Evolutionary conservation across 306 rosid species (phyloP).

Genomic region (Chamaecrista fasciculata): DNA sequence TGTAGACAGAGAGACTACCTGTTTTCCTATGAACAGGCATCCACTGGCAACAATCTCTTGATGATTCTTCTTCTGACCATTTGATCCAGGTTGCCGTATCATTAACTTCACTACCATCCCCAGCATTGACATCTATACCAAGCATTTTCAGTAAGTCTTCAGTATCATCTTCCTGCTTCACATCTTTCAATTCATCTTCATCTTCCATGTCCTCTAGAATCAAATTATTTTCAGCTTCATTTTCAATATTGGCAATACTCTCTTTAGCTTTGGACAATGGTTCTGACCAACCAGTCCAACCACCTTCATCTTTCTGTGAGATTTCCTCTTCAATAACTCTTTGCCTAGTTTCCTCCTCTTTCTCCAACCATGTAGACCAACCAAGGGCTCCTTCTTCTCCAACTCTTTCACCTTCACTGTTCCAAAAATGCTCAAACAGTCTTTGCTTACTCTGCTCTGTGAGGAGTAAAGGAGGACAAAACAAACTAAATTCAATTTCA

Average conservation of each 20-base stretch:
- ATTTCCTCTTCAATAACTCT: conserved; percentile 57
- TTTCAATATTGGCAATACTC: conserved; percentile 32
- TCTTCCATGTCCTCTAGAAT: conserved; percentile 51
- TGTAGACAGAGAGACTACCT: conserved; percentile 43
- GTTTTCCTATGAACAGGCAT: conserved; percentile 65
- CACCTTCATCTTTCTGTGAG: conserved; percentile 55
- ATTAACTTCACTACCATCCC: conserved; percentile 60
- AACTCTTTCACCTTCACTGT: conserved; percentile 70
- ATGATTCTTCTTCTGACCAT: conserved; percentile 91
- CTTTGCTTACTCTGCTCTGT: conserved; percentile 79
- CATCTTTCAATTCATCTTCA: conserved; percentile 50
- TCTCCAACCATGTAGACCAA: conserved; percentile 94
- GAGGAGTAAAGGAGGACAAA: conserved; percentile 78
- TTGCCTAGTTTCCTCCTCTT: conserved; percentile 91
- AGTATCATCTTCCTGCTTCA: conserved; percentile 64
- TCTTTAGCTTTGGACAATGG: conserved; percentile 52
- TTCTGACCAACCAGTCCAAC: conserved; percentile 99
- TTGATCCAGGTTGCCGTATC: conserved; percentile 72
- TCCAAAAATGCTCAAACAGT: conserved; percentile 89
- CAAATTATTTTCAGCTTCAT: conserved; percentile 36
- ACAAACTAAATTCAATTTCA: conserved; percentile 88
- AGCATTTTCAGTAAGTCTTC: conserved; percentile 79
- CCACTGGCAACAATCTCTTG: conserved; percentile 88
- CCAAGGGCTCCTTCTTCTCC: conserved; percentile 94
- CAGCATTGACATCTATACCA: conserved; percentile 72